Evolutionary conservation across 345 rosid species (phyloP), one percentile per base, ranked within the genome.

Genomic region (Pistacia integerrima): DNA sequence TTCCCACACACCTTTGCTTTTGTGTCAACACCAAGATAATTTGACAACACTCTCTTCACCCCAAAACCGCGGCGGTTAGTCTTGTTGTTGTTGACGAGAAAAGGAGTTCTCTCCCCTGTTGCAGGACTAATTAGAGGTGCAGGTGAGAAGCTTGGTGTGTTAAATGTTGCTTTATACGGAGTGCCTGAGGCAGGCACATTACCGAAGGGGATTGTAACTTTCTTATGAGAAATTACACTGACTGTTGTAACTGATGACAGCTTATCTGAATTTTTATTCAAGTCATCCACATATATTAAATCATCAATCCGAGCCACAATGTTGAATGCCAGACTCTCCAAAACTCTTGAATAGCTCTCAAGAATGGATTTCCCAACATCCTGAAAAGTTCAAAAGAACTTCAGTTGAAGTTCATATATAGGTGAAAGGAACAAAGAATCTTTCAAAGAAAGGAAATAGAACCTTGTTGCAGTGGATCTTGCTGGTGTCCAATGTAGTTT

Each of bases 391-490:
- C 3, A 11, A 66, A 72, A 25, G 57, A 72, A 22, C 64, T 73
- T 66, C 28, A 48, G 62, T 59, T 25, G 58, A 41, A 57, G 46
- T 25, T 61, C n/a, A 51, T 13, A 41, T 33, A 1, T 14, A 36
- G 28, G 28, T 16, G 44, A 3, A 63, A 56, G 33, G 54, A 10
- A 38, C 2, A 71, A 59, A 52, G 59, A 4, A 10, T 30, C 14
- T 14, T 11, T 51, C 1, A 62, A 54, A 60, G 69, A 49, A 49
- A 72, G 60, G 36, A 64, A 52, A 12, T 25, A 18, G 9, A 30
- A 96, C 99, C 98, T 92, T 92, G 89, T 94, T 96, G 84, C 79
- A 90, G 62, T 92, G 99, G 80, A 96, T 93, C 87, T 96, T 96
- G 94, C 94, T 89, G 66, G 88, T 90, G 76, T 96, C 99, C 69